These are phyloP conservation scores for Lophiotrema nucula DNA, from an alignment of 495 filamentous ascomycete species.

Conservation along the genomic window DNA sequence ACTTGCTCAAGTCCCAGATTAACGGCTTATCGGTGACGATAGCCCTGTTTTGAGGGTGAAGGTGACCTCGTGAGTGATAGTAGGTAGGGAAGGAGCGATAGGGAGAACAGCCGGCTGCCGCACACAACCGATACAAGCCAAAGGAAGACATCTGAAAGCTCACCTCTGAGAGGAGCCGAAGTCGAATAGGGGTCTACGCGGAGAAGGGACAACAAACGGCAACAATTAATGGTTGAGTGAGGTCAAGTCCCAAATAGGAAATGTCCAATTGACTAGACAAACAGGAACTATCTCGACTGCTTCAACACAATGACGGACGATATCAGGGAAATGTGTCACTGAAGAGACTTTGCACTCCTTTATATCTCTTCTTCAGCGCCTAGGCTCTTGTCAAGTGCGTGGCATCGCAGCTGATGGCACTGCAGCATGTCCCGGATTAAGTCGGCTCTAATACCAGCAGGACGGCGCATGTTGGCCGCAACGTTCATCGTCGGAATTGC, in stretches of 20 bases:
- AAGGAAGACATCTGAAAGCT: constrained; percentile 7
- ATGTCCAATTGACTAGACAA: constrained; percentile 2
- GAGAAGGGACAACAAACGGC: not conserved
- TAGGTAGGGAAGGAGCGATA: too few species aligned
- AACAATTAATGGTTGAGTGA: constrained; percentile 1
- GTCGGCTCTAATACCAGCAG: constrained; percentile 24
- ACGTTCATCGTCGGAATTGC: constrained; percentile 18
- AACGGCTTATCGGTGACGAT: too few species aligned
- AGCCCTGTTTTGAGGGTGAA: too few species aligned
- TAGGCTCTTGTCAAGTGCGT: constrained; percentile 10
- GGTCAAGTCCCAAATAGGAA: constrained; percentile 5
- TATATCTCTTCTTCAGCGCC: constrained; percentile 12
- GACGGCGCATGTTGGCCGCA: constrained; percentile 19
- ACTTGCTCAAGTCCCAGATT: too few species aligned
- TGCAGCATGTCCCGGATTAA: constrained; percentile 28
- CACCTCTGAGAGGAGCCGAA: constrained; percentile 4
- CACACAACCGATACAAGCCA: not conserved
- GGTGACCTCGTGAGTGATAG: too few species aligned
- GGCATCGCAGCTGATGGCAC: constrained; percentile 17
- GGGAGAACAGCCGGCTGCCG: too few species aligned
- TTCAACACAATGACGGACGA: constrained; percentile 5
- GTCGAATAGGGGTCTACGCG: not conserved
- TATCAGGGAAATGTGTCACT: not conserved
- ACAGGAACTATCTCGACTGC: not conserved
- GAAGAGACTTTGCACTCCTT: constrained; percentile 11